Evolutionary conservation across 768 basidiomycete species (phyloP).

Genomic region (Panus rudis): DNA sequence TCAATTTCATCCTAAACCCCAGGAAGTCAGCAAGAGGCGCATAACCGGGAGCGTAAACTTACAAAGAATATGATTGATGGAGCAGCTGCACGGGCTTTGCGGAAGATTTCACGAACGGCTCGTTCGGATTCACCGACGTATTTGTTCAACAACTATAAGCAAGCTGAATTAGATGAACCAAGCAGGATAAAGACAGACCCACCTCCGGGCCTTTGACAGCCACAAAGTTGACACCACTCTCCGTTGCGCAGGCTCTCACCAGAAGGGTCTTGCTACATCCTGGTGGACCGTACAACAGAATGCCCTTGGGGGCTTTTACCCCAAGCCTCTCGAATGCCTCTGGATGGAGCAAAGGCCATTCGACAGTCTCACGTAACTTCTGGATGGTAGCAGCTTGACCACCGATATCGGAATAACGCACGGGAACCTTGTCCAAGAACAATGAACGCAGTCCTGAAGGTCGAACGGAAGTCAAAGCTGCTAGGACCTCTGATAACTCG

Average conservation of each 20-base stretch:
- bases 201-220: conserved; percentile 98
- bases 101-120: conserved; percentile 90
- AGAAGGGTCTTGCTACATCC: conserved; percentile 97
- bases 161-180: not conserved
- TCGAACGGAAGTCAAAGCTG: conserved; percentile 70
- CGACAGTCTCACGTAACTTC: conserved; percentile 84
- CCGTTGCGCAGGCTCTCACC: conserved; percentile 86
- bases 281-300: conserved; percentile 90
- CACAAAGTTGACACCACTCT: conserved; percentile 92
- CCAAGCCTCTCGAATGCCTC: conserved; percentile 85
- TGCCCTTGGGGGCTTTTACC: conserved; percentile 81
- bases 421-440: conserved; percentile 77
- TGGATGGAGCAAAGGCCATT: conserved; percentile 89
- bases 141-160: conserved; percentile 84
- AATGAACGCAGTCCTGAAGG: conserved; percentile 94
- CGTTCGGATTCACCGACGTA: conserved; percentile 97
- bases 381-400: conserved; percentile 79
- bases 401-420: conserved; percentile 84
- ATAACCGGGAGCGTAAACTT: conserved; percentile 28
- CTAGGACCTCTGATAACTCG: conserved; percentile 58
- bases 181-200: conserved; percentile 14
- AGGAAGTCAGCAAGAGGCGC: not conserved
- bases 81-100: conserved; percentile 88
- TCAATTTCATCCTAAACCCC: conserved; percentile 96
- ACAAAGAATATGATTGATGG: conserved; percentile 98